Evolutionary conservation across 345 rosid species (phyloP).

Genomic region (rapeseed (Brassica napus)): DNA sequence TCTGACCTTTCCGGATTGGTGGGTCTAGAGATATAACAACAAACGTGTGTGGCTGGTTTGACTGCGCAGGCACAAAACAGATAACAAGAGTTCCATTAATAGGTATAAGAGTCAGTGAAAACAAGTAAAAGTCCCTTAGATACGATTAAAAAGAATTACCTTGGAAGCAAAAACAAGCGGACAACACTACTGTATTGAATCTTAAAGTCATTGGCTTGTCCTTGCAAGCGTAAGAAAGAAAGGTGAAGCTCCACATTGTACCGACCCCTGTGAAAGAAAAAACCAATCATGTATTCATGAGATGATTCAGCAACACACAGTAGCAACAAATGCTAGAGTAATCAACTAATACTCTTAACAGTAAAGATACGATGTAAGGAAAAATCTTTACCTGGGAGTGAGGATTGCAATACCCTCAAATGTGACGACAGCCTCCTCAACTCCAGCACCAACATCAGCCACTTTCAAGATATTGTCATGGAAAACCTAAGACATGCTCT

Average conservation of each 20-base stretch:
- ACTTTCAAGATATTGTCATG: conserved; percentile 65
- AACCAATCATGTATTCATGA: conserved; percentile 9
- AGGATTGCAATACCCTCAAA: conserved; percentile 92
- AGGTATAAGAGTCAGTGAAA: no score
- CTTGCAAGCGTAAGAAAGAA: conserved; percentile 88
- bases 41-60: conserved; percentile 94
- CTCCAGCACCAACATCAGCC: conserved; percentile 93
- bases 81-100: conserved; percentile 1
- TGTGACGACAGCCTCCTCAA: conserved; percentile 88
- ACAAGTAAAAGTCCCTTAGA: not conserved
- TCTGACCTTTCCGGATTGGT: conserved; percentile 96
- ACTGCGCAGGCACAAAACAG: conserved; percentile 49
- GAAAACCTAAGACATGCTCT: conserved; percentile 55
- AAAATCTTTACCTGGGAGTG: conserved; percentile 75
- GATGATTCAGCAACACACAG: conserved; percentile 4
- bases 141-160: conserved; percentile 43
- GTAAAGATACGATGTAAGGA: not conserved
- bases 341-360: not conserved
- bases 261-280: conserved; percentile 77
- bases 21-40: conserved; percentile 95
- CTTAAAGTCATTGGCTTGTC: conserved; percentile 98
- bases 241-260: conserved; percentile 93
- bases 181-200: conserved; percentile 98
- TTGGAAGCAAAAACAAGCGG: conserved; percentile 92
- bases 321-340: not conserved